Conservation (phyloP, 129 eudicot genomes). For the Helichrysum umbraculigerum region DNA sequence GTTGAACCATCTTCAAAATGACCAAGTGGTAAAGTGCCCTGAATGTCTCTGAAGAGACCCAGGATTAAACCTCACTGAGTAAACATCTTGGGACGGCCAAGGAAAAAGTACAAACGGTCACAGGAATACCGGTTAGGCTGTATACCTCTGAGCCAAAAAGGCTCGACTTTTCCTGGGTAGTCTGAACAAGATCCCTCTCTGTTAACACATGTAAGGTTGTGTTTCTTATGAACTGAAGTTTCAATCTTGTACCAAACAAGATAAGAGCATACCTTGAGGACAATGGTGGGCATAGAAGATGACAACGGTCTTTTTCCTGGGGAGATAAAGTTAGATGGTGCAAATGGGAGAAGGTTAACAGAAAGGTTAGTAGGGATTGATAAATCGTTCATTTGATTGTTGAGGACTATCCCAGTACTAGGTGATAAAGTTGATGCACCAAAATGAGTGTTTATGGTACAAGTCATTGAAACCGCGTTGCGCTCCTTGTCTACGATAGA, state of each 20-base stretch:
- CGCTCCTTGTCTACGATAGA: constrained; percentile 50
- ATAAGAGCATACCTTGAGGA: constrained; percentile 37
- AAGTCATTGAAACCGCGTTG: constrained; percentile 57
- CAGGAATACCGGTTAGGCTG: too few species aligned
- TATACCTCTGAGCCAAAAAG: too few species aligned
- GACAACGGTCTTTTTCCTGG: constrained; percentile 62
- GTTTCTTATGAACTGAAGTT: not conserved
- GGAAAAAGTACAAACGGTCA: too few species aligned
- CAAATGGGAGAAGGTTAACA: constrained; percentile 32
- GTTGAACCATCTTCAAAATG: too few species aligned
- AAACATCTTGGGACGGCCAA: too few species aligned
- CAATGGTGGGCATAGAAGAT: constrained; percentile 41
- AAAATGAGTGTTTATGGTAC: constrained; percentile 52
- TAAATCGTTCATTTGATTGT: constrained; percentile 70
- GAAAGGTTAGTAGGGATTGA: constrained; percentile 45
- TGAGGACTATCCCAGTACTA: constrained; percentile 55
- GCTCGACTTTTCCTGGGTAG: too few species aligned
- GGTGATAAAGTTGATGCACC: constrained; percentile 52
- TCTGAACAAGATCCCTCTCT: too few species aligned
- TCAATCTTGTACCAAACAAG: not conserved
- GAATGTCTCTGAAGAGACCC: too few species aligned
- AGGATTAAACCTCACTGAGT: too few species aligned
- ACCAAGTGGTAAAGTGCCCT: too few species aligned
- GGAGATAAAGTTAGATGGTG: constrained; percentile 52
- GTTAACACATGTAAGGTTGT: not conserved